Evolutionary conservation across 805 yeast genomes (phyloP), one percentile per base, ranked within the genome.

Genomic region (Wickerhamiella allomyrinae): DNA sequence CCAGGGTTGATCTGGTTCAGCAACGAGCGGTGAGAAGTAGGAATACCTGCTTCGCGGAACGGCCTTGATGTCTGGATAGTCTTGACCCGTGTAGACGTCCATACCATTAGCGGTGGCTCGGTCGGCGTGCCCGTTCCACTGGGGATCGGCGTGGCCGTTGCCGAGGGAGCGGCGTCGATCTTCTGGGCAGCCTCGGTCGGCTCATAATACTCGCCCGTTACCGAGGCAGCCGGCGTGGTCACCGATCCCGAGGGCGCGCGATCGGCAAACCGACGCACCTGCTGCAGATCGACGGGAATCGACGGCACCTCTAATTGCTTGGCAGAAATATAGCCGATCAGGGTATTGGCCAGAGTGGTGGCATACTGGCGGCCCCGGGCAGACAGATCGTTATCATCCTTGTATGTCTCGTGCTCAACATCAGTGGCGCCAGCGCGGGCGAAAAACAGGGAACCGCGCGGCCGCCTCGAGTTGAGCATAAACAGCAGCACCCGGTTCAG

Each of bases 61-160:
- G 70, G 74, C 42, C 70, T 68, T 0, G 89, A 85, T 5, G 94
- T 76, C 50, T 87, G 84, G 15, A 77, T 69, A 0, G 96, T 85
- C 55, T 95, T 73, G 49, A 74, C 69, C 47, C 95, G 73, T 4
- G 89, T 84, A 1, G 97, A 93, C 1, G 96, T 86, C 95, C 97
- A 89, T n/a, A 91, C 87, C 3, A 78, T 76, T 52, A 87, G 68
- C 20, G 55, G 53, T 14, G 52, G 42, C 14, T 48, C 53, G 11
- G 41, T 35, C 3, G 48, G 46, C 17, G 50, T 41, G 10, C 31
- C 40, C 7, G 40, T 29, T 11, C 21, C 23, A 5, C 25, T 20
- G n/a, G 25, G 37, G 23, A 25, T 25, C 2, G 37, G 27, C 4
- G 37, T 34, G 19, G 37, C 17, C 25, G 14, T 20, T 9, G 22